phyloP scores from a whole-genome alignment of 129 eudicot species.

The Logfia minima region DNA sequence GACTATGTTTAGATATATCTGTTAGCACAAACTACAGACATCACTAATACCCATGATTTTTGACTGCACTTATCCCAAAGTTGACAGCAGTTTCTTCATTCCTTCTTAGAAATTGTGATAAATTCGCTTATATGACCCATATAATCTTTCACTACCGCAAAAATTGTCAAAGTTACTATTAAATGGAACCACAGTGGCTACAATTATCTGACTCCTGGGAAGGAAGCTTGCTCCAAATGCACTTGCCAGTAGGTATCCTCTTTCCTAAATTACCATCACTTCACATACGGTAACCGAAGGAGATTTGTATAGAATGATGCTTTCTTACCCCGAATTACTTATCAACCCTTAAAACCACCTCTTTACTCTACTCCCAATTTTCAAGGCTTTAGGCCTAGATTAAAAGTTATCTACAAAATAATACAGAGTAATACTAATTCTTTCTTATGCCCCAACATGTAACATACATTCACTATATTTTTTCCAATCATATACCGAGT shows the following conservation, averaged over 20 bases:
- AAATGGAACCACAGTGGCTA: background rate
- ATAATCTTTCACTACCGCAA: background rate
- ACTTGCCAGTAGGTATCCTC: constrained; percentile 13
- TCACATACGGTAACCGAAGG: background rate
- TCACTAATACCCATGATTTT: background rate
- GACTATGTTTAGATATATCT: background rate
- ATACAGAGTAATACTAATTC: background rate
- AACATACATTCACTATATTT: background rate
- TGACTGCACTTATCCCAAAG: background rate
- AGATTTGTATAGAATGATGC: background rate
- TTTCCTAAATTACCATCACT: constrained; percentile 7
- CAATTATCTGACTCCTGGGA: background rate
- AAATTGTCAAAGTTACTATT: background rate
- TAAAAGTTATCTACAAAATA: no score
- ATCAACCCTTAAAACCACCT: constrained; percentile 9
- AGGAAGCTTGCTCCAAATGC: background rate
- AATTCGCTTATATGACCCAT: no score
- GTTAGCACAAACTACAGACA: background rate
- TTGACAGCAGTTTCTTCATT: background rate
- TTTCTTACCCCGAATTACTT: background rate
- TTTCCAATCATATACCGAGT: background rate
- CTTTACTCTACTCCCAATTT: background rate
- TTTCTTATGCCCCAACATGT: background rate
- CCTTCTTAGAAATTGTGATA: background rate
- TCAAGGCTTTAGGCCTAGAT: background rate